Evolutionary conservation across 2,329 filamentous ascomycete genomes (phyloP).

Genomic region (Cordyceps farinosa): DNA sequence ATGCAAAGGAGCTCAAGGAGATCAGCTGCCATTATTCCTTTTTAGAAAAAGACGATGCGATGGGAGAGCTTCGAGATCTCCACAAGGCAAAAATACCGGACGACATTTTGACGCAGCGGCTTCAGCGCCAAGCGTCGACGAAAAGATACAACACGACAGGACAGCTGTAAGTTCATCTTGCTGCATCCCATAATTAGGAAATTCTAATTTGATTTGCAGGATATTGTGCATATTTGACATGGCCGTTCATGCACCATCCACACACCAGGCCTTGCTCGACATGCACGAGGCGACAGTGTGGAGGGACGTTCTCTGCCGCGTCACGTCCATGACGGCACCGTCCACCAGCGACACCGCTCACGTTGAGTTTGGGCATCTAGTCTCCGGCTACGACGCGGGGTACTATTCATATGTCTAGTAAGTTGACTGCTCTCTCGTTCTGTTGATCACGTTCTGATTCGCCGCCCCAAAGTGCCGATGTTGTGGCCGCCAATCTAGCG

Average conservation of each 20-base stretch:
- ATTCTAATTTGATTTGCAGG: neutral
- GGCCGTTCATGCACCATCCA: neutral
- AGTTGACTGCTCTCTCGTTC: neutral
- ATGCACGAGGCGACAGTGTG: neutral
- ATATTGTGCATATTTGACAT: neutral
- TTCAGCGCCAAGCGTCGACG: neutral
- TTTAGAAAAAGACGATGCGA: neutral
- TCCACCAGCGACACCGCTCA: neutral
- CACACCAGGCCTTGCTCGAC: conserved; percentile 1
- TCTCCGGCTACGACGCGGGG: neutral
- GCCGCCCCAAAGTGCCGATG: neutral
- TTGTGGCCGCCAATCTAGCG: conserved; percentile 2
- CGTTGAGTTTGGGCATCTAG: neutral
- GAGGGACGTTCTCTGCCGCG: neutral
- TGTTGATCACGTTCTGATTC: neutral
- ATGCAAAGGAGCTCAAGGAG: neutral
- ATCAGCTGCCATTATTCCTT: neutral
- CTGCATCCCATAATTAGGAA: neutral
- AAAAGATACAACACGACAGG: neutral
- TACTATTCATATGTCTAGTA: conserved; percentile 2
- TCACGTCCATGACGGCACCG: neutral
- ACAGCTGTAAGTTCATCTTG: neutral
- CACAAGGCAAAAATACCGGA: neutral
- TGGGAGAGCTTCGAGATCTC: neutral
- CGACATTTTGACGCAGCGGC: neutral